Base-by-base conservation (phyloP, 1,284 basidiomycete genomes). In the Cronartium ribicola region DNA sequence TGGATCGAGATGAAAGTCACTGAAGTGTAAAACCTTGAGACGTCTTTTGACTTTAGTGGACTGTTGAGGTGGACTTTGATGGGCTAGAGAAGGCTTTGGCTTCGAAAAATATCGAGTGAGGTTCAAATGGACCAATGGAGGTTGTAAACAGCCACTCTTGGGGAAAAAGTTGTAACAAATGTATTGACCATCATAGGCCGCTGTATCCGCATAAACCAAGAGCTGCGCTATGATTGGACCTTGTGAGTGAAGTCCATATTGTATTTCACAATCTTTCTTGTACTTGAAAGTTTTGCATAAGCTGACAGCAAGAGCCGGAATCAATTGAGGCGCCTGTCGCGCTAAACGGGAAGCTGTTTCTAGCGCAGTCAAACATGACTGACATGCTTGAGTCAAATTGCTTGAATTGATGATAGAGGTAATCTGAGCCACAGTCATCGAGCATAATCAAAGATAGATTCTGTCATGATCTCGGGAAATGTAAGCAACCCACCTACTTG, bases 21-120 rank as follows among this genome's bases (percentile, higher is more conserved):
- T 90, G 14, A 91, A 77, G 79, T 92, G 90, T 62, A 91, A 81
- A 1, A 91, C 87, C 78, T 89, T 90, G 55, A 91, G 81, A 62
- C 51, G 20, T 57, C 86, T 84, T 78, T 88, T 82, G 10, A 88
- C 88, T 61, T 86, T 88, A 8, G 36, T 63, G 13, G 85, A 84
- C 78, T 84, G 82, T 79, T 84, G 87, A 0, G 84, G 83, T 11
- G 82, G 76, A 10, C 71, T 39, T 36, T 61, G 22, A 61, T 61
- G 29, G 17, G 8, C 29, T 5, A 29, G 17, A 8, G n/a, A 17
- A 3, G 89, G 89, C 79, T 90, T 90, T 3, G 88, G 88, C 78
- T 86, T 88, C 37, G 84, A 81, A 80, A 88, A 88, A 85, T 86
- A 88, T 6, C 80, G 80, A 2, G 84, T 85, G 22, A 85, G 77